Evolutionary conservation across 176 grass and related monocot species (phyloP).

Genomic region (Thinopyrum elongatum): DNA sequence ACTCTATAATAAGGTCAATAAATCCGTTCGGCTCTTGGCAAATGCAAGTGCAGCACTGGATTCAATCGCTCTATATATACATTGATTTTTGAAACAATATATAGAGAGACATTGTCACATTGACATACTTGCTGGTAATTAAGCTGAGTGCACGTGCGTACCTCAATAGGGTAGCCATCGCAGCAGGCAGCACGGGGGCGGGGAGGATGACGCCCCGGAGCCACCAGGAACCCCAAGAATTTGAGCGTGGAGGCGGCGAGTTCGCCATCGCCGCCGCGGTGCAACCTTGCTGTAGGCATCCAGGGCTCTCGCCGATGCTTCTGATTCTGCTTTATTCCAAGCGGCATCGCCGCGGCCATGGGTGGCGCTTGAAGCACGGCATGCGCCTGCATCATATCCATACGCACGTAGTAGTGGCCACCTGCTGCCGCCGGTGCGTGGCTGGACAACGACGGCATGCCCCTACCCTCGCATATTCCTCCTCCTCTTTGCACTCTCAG

Average conservation of each 20-base stretch:
- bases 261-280: background rate
- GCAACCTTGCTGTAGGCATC: background rate
- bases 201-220: background rate
- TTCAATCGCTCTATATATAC: too few species aligned
- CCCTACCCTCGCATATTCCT: slow-evolving; percentile 25
- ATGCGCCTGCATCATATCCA: slow-evolving; percentile 20
- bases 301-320: background rate
- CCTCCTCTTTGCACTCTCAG: slow-evolving; percentile 21
- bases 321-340: slow-evolving; percentile 25
- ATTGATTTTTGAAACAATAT: too few species aligned
- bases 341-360: background rate
- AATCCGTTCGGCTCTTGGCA: too few species aligned
- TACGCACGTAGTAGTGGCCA: slow-evolving; percentile 21
- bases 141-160: background rate
- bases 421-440: background rate
- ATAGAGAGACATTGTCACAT: too few species aligned
- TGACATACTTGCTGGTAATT: too few species aligned
- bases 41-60: too few species aligned
- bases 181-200: background rate
- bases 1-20: too few species aligned
- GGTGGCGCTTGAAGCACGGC: background rate
- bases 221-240: slow-evolving; percentile 45
- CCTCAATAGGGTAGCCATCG: slow-evolving; percentile 30
- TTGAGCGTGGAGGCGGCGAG: slow-evolving; percentile 12
- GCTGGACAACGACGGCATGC: background rate